Conservation (phyloP, 768 basidiomycete species). For the Pisolithus marmoratus region DNA sequence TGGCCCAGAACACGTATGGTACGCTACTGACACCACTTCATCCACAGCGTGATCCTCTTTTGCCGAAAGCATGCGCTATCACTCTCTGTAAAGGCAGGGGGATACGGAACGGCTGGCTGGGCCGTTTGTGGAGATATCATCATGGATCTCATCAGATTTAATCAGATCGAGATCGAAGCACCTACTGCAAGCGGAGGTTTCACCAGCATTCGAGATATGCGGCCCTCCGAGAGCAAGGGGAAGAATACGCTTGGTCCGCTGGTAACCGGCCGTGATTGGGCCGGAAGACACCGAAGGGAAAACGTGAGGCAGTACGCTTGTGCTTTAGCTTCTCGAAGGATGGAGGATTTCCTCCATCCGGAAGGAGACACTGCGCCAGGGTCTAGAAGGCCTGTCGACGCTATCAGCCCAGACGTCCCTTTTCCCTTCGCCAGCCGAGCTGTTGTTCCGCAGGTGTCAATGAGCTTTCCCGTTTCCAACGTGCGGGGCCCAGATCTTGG, state of each 20-base stretch:
- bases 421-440: neutral
- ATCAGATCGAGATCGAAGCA: constrained; percentile 61
- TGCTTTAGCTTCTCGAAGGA: constrained; percentile 47
- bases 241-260: constrained; percentile 32
- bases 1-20: constrained; percentile 5
- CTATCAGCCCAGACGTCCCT: constrained; percentile 13
- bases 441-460: neutral
- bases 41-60: constrained; percentile 58
- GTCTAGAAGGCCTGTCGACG: constrained; percentile 15
- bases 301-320: constrained; percentile 47
- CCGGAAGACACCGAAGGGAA: constrained; percentile 52
- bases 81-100: constrained; percentile 83
- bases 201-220: constrained; percentile 56
- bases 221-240: constrained; percentile 48
- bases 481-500: neutral
- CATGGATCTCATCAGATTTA: constrained; percentile 68
- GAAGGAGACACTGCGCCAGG: neutral
- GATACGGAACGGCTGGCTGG: constrained; percentile 90
- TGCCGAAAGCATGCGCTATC: constrained; percentile 66
- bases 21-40: neutral
- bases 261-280: constrained; percentile 8
- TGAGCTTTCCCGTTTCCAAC: neutral
- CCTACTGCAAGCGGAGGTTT: constrained; percentile 50
- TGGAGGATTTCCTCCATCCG: constrained; percentile 44
- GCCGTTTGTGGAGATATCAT: constrained; percentile 83